Evolutionary conservation across 805 yeast genomes (phyloP), one percentile per base, ranked within the genome.

Genomic region (Candida lessepsii): DNA sequence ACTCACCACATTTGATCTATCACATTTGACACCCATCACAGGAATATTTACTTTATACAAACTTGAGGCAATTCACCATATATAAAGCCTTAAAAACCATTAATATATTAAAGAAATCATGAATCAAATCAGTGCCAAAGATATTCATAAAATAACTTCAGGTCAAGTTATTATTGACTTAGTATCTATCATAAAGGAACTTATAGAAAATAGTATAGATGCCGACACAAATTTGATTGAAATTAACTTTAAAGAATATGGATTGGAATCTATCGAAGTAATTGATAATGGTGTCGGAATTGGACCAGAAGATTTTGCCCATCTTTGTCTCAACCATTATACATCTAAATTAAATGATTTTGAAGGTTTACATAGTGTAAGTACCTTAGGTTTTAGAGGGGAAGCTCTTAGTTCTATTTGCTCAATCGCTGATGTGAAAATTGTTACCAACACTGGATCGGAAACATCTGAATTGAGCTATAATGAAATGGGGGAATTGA

Each of bases 131-230:
- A 19, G 23, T 24, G n/a, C 10, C 5, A 23, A 27, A 8, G 95
- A 90, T 49, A 72, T 89, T 5, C 86, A 85, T 48, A 70, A 74
- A 44, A 78, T 91, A 42, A 88, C 96, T 0, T 87, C 97, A 0
- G 96, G 96, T 0, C 99, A 93, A 58, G 98, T 93, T 10, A 85
- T 93, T 9, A 76, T 81, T 4, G 96, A 86, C 51, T 61, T 93
- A 30, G 69, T 78, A 0, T 79, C 91, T 0, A 84, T 86, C 0
- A 80, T 84, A 21, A 91, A 91, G 56, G 99, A 91, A 57, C 63
- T 90, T 1, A 71, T 93, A 2, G 99, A 91, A 53, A 91, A 91
- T 57, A 67, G 93, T 21, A 64, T 91, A 5, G 99, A 93, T 63
- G 93, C 97, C 0, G 60, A 71, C 16, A 75, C 93, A 8, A 69